Conservation (phyloP, 805 yeast species). For the Nakazawaea ishiwadae region DNA sequence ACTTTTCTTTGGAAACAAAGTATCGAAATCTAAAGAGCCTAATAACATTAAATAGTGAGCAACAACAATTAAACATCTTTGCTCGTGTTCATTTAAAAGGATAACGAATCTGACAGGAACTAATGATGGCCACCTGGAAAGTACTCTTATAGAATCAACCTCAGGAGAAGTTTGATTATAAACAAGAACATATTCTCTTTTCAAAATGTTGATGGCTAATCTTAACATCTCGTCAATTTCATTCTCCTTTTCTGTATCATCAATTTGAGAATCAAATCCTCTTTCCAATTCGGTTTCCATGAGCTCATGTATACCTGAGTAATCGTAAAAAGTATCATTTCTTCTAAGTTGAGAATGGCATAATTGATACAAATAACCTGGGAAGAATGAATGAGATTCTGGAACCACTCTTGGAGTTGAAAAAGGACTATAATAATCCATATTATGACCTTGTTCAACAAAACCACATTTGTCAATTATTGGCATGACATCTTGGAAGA, state of each 20-base stretch:
- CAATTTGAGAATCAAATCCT: background rate
- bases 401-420: background rate
- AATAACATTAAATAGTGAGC: constrained; percentile 10
- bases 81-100: constrained; percentile 3
- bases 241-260: background rate
- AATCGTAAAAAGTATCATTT: background rate
- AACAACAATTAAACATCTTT: constrained; percentile 5
- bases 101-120: background rate
- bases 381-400: constrained; percentile 1
- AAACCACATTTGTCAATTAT: background rate
- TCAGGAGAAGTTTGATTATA: constrained; percentile 1
- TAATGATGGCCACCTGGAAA: constrained; percentile 9
- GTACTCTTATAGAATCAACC: constrained; percentile 2
- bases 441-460: background rate
- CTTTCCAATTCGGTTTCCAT: background rate
- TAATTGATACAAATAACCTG: constrained; percentile 9
- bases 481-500: background rate
- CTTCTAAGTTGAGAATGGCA: background rate
- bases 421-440: constrained; percentile 6
- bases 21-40: background rate
- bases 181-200: constrained; percentile 8
- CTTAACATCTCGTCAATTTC: background rate
- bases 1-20: background rate
- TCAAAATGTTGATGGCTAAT: constrained; percentile 6
- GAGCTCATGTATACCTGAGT: background rate